Conservation (phyloP, 2,329 filamentous ascomycete species). For the Hyphodiscus sp. region DNA sequence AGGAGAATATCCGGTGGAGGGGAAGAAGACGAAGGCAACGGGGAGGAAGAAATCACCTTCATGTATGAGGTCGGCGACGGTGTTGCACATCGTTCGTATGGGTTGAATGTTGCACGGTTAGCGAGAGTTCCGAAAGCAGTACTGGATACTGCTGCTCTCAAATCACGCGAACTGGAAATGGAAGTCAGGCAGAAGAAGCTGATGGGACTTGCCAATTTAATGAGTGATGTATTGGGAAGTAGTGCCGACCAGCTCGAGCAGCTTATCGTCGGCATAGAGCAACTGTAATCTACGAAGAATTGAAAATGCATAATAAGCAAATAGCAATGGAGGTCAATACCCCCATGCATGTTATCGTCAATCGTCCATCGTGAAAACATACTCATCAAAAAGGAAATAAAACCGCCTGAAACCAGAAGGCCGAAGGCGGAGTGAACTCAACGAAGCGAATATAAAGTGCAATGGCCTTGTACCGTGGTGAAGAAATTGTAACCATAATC, state of each 20-base stretch:
- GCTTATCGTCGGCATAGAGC: slow-evolving; percentile 42
- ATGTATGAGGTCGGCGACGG: slow-evolving; percentile 88
- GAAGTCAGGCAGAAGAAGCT: slow-evolving; percentile 60
- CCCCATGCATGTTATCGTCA: neutral
- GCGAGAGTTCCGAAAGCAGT: slow-evolving; percentile 74
- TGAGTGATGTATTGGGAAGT: slow-evolving; percentile 21
- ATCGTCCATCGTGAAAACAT: slow-evolving; percentile 1
- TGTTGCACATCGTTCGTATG: slow-evolving; percentile 89
- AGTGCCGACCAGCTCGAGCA: slow-evolving; percentile 21
- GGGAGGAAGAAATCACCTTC: slow-evolving; percentile 80
- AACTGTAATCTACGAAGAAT: slow-evolving; percentile 38
- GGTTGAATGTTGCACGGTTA: slow-evolving; percentile 83
- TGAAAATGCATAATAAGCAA: slow-evolving; percentile 9
- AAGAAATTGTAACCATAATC: neutral
- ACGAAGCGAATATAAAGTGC: neutral
- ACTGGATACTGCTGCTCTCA: slow-evolving; percentile 70
- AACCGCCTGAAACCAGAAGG: neutral
- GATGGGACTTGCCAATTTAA: slow-evolving; percentile 22
- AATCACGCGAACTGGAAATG: slow-evolving; percentile 75
- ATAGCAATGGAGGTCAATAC: slow-evolving; percentile 11
- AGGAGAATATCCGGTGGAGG: slow-evolving; percentile 30
- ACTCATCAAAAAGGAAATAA: slow-evolving; percentile 2
- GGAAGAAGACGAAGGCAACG: slow-evolving; percentile 38
- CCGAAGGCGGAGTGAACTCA: neutral
- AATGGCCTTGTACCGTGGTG: neutral